phyloP scores from a whole-genome alignment of 2,329 filamentous ascomycete species.

The Alternaria conjuncta region DNA sequence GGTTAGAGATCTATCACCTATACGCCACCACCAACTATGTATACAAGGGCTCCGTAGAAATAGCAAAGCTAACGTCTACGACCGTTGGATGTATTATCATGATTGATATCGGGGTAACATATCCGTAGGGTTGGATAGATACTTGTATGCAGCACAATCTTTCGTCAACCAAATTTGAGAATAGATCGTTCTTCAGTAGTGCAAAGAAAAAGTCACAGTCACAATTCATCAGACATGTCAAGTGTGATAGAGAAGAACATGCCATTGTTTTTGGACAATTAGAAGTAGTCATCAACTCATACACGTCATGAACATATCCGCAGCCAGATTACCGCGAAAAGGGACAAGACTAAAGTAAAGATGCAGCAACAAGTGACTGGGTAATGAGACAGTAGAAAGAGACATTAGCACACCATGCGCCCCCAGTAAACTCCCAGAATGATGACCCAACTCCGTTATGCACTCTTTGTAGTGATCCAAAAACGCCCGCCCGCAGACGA shows the following conservation, averaged over 20 bases:
- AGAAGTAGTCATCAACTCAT: slow-evolving; percentile 36
- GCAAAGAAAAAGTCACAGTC: not conserved
- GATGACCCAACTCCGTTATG: slow-evolving; percentile 20
- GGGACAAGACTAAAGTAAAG: slow-evolving; percentile 28
- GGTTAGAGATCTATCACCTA: not conserved
- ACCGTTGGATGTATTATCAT: not conserved
- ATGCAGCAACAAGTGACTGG: slow-evolving; percentile 18
- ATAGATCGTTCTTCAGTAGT: not conserved
- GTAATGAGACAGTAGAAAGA: slow-evolving; percentile 10
- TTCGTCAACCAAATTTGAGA: not conserved
- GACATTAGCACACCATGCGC: slow-evolving; percentile 23
- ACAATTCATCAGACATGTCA: not conserved
- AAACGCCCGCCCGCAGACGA: slow-evolving; percentile 34
- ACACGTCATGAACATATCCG: slow-evolving; percentile 33
- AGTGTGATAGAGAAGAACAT: not conserved
- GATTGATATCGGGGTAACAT: not conserved
- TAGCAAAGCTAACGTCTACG: not conserved
- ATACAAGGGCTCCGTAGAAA: not conserved
- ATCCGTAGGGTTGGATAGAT: not conserved
- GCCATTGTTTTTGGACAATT: slow-evolving; percentile 10
- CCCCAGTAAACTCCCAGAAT: slow-evolving; percentile 20
- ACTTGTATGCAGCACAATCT: not conserved
- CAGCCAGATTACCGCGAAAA: slow-evolving; percentile 24
- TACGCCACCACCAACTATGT: not conserved
- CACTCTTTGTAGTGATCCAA: slow-evolving; percentile 19